These are phyloP conservation scores for Citeromyces siamensis DNA, from an alignment of 1,139 yeast species.

Conservation along the genomic window DNA sequence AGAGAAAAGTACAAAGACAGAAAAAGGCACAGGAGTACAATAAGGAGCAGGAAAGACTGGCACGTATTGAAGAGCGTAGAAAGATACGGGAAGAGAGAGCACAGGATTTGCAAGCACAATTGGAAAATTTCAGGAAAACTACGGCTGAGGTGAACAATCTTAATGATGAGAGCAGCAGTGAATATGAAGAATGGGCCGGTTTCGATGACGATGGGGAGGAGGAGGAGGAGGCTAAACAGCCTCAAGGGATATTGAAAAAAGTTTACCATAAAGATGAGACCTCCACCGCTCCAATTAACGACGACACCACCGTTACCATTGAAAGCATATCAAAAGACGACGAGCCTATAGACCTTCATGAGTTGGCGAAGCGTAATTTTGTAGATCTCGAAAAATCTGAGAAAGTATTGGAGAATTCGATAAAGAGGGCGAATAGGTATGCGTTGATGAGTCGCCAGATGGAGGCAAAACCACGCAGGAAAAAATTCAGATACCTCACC, in stretches of 20 bases:
- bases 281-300: conserved; percentile 14
- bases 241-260: conserved; percentile 8
- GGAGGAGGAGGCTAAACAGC: conserved; percentile 14
- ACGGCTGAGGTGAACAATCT: conserved; percentile 30
- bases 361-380: conserved; percentile 46
- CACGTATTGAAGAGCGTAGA: conserved; percentile 67
- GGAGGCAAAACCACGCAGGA: conserved; percentile 32
- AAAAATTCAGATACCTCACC: conserved; percentile 79
- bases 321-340: conserved; percentile 32
- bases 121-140: conserved; percentile 44
- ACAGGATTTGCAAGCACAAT: conserved; percentile 39
- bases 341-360: conserved; percentile 29
- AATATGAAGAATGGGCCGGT: conserved; percentile 3
- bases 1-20: conserved; percentile 78
- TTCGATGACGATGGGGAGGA: conserved; percentile 15
- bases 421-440: conserved; percentile 59
- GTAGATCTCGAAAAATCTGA: conserved; percentile 51
- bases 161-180: conserved; percentile 19
- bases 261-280: conserved; percentile 7
- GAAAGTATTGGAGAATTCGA: conserved; percentile 49
- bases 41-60: conserved; percentile 65
- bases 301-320: conserved; percentile 54
- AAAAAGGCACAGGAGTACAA: conserved; percentile 70
- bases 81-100: conserved; percentile 58
- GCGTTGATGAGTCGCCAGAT: conserved; percentile 44